These are phyloP conservation scores for Diversispora eburnea DNA, from an alignment of 192 early-diverging fungal genomes.

Conservation along the genomic window DNA sequence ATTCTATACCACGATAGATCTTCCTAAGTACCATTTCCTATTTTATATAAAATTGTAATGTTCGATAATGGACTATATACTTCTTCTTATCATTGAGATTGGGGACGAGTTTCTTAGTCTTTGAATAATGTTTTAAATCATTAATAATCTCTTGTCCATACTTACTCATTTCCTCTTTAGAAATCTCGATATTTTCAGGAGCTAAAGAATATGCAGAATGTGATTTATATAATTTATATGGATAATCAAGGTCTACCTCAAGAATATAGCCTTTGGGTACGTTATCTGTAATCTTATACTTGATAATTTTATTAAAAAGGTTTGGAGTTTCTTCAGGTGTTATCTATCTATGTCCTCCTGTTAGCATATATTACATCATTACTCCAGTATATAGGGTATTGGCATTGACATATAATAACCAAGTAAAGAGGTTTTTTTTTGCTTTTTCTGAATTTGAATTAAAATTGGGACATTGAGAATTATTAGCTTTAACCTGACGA, in stretches of 20 bases:
- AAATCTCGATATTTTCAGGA: conserved; percentile 13
- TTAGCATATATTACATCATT: neutral
- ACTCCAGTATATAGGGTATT: neutral
- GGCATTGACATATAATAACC: no score
- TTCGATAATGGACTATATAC: conserved; percentile 8
- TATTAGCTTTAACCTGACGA: no score
- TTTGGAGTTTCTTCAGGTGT: neutral
- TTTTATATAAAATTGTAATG: conserved; percentile 6
- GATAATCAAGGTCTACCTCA: no score
- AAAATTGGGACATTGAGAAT: no score
- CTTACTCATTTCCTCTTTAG: conserved; percentile 7
- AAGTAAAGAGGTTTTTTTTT: no score
- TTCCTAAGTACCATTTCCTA: conserved; percentile 7
- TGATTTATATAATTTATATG: no score
- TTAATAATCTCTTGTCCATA: conserved; percentile 2
- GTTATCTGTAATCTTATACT: no score
- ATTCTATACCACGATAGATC: neutral
- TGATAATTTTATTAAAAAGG: no score
- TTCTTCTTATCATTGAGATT: conserved; percentile 8
- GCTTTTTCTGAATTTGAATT: no score
- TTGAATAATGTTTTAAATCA: conserved; percentile 10
- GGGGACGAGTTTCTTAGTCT: conserved; percentile 8
- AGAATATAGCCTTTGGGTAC: no score
- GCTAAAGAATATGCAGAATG: conserved; percentile 3
- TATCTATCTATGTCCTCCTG: neutral